These are phyloP conservation scores for Fusarium pilosicola DNA, from an alignment of 2,329 filamentous ascomycete species.

Conservation along the genomic window DNA sequence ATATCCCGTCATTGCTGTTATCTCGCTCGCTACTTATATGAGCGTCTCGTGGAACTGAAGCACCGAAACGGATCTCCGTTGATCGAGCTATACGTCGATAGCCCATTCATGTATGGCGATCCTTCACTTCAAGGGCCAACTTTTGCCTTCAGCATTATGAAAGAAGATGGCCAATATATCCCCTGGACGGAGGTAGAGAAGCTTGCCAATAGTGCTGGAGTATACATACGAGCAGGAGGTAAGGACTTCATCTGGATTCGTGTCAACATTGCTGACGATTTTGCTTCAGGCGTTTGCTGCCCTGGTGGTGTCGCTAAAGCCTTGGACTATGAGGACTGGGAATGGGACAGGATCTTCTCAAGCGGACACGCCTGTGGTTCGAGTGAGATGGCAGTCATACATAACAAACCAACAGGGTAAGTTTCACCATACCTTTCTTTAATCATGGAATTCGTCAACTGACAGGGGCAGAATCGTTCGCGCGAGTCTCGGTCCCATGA, in stretches of 20 bases:
- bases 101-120: conserved; percentile 57
- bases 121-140: conserved; percentile 66
- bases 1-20: conserved; percentile 67
- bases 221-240: conserved; percentile 69
- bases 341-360: conserved; percentile 64
- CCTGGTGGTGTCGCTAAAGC: conserved; percentile 59
- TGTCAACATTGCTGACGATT: background rate
- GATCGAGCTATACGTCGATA: conserved; percentile 65
- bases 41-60: conserved; percentile 57
- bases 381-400: conserved; percentile 62
- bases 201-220: conserved; percentile 62
- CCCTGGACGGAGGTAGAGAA: conserved; percentile 69
- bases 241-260: background rate
- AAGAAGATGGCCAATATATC: conserved; percentile 62
- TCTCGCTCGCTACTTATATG: conserved; percentile 61
- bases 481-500: conserved; percentile 71
- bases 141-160: conserved; percentile 70
- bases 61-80: conserved; percentile 64
- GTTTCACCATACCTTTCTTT: conserved; percentile 9
- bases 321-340: conserved; percentile 61
- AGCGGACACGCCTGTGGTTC: conserved; percentile 68
- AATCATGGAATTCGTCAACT: background rate
- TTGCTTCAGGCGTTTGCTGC: conserved; percentile 56
- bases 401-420: conserved; percentile 64
- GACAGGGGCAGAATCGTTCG: conserved; percentile 61